Base-by-base conservation (phyloP, 495 filamentous ascomycete genomes). In the Tirmania nivea region DNA sequence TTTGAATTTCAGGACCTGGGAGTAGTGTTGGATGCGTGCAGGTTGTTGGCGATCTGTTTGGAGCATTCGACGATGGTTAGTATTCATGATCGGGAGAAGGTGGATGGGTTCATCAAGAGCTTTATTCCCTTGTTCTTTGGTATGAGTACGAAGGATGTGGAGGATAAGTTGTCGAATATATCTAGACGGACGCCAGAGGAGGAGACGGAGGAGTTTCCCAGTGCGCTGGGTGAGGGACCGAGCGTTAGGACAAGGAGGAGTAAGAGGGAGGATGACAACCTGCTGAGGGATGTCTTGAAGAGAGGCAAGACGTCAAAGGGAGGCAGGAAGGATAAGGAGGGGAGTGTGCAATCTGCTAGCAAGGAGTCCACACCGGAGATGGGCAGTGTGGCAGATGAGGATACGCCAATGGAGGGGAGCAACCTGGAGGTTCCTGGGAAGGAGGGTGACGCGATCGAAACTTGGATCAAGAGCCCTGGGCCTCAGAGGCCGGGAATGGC, bases 81-180 rank as follows among this genome's bases (percentile, higher is more conserved):
- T 55, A 71, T 72, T 12, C 69, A 75, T 11, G 92, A 96, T 59
- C 78, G 83, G 31, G 72, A 81, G 54, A 79, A 81, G 25, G 76
- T 94, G 36, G 72, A 79, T 57, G 76, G 77, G 16, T 95, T 96
- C 66, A 78, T 95, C 57, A 83, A 85, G 62, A 81, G 81, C 25
- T 94, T 96, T 58, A 77, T 96, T 52, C 79, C 86, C 0, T 69
- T 78, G 1, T 96, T 96, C 72, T 95, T 95, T 58, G 86, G 83
- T 45, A 70, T 96, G 56, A 75, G 89, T 49, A 75, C 76, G 4
- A 79, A 83, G 8, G 75, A 73, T 17, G 84, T 94, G 55, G 76
- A 84, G 54, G 74, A 81, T n/a, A 76, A 77, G 52, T 78, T 94
- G 57, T 76, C 77, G 54, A 82, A 83, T 58, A 75, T 84, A 31